Base-by-base conservation (phyloP, 345 rosid genomes). In the Hibiscus tridactylites region DNA sequence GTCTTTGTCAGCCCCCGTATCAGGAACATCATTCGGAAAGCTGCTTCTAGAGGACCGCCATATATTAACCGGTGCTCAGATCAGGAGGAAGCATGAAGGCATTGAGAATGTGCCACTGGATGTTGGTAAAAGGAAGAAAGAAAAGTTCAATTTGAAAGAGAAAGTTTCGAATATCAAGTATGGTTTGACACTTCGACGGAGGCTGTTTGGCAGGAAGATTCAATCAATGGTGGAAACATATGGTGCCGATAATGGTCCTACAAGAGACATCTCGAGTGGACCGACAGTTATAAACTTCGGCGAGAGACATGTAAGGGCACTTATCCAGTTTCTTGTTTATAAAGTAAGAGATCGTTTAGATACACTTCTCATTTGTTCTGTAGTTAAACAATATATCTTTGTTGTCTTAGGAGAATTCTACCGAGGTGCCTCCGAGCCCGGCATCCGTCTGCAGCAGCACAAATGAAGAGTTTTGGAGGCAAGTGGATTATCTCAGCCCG, bases 11-110 rank as follows among this genome's bases (percentile, higher is more conserved):
- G 91, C 95, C 65, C 97, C 97, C 13, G 88, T 90, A 39, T 88
- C 98, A 19, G 90, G 92, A 57, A 82, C 90, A 79, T 91, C 97
- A 33, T 94, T 90, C 37, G 95, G 97, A 61, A 89, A 90, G 88
- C 97, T 93, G 74, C 85, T 93, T 75, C 85, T 93, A 4, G 92
- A 88, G 82, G 97, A 93, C 49, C 85, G 87, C 17, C 91, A 86
- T 68, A 70, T 93, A 79, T 74, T 89, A 78, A 88, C 96, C 1
- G 92, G 96, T 65, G 97, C 88, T 0, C 91, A 89, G 57, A 89
- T 89, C 78, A 83, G 90, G 83, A 86, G 91, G 77, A 93, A 89
- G 85, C 96, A 93, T 58, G 97, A 93, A 76, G 80, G 83, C 10
- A 72, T 78, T 73, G 85, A 79, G 57, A 80, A 73, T 68, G 74